phyloP scores from a whole-genome alignment of 2,329 filamentous ascomycete genomes.

The Blumeriella jaapii region DNA sequence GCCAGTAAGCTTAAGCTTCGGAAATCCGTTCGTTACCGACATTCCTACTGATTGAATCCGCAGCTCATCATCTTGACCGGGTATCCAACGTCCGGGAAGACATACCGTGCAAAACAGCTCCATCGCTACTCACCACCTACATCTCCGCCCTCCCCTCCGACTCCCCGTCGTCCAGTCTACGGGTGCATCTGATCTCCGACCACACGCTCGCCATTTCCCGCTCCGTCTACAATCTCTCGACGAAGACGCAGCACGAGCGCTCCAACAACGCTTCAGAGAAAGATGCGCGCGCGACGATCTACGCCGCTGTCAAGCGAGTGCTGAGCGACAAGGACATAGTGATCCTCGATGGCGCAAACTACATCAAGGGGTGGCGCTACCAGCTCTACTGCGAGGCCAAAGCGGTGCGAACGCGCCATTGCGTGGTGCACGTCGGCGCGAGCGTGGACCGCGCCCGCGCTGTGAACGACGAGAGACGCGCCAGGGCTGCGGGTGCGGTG shows the following conservation, averaged over 20 bases:
- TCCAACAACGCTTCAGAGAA: slow-evolving; percentile 69
- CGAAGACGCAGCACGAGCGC: slow-evolving; percentile 46
- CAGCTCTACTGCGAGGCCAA: slow-evolving; percentile 80
- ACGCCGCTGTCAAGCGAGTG: slow-evolving; percentile 67
- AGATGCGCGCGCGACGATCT: slow-evolving; percentile 65
- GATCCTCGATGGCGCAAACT: slow-evolving; percentile 70
- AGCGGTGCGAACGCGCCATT: slow-evolving; percentile 63
- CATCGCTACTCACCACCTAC: slow-evolving; percentile 50
- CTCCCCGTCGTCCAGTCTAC: slow-evolving; percentile 33
- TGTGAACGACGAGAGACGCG: slow-evolving; percentile 50
- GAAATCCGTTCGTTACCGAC: too few species aligned
- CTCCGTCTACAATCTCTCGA: slow-evolving; percentile 56
- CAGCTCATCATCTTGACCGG: slow-evolving; percentile 58
- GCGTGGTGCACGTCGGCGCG: slow-evolving; percentile 57
- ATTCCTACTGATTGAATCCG: too few species aligned
- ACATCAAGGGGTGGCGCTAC: slow-evolving; percentile 85
- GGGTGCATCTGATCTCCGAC: slow-evolving; percentile 65
- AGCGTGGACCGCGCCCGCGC: slow-evolving; percentile 37
- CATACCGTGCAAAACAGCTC: slow-evolving; percentile 54
- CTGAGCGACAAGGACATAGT: slow-evolving; percentile 65
- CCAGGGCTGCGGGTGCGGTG: slow-evolving; percentile 12
- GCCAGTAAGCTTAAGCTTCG: too few species aligned
- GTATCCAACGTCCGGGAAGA: slow-evolving; percentile 58
- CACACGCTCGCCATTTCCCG: slow-evolving; percentile 58
- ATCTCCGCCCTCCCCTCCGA: slow-evolving; percentile 26